Percentiles rank a stretch among this genome's conserved stretches.
These are phyloP conservation scores for Verruconis gallopava DNA, from an alignment of 2,329 filamentous ascomycete genomes.

Conservation along the genomic window DNA sequence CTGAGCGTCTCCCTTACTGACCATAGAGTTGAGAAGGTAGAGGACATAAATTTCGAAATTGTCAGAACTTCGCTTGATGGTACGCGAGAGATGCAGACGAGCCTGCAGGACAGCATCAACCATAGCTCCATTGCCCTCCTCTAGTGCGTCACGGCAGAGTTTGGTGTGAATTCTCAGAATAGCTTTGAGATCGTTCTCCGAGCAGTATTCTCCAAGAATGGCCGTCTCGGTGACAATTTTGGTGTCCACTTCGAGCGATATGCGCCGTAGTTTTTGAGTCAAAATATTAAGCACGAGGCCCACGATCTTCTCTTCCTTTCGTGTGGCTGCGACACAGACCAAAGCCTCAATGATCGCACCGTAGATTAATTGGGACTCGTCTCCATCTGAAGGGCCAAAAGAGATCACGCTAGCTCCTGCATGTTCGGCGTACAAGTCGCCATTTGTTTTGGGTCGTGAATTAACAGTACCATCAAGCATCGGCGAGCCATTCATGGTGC, in stretches of 20 bases:
- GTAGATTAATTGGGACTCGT: conserved; percentile 66
- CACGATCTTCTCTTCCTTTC: conserved; percentile 80
- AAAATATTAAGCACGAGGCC: conserved; percentile 91
- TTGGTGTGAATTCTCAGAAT: conserved; percentile 73
- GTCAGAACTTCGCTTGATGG: conserved; percentile 53
- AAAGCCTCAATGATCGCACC: conserved; percentile 91
- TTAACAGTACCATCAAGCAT: conserved; percentile 37
- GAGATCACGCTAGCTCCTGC: conserved; percentile 61
- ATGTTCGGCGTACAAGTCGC: conserved; percentile 19
- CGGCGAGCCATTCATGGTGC: conserved; percentile 31
- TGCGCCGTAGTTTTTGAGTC: conserved; percentile 83
- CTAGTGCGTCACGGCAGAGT: conserved; percentile 58
- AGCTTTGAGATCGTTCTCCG: conserved; percentile 69
- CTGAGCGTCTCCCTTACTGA: conserved; percentile 79
- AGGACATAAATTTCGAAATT: conserved; percentile 74
- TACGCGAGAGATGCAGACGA: conserved; percentile 62
- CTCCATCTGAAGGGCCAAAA: conserved; percentile 58
- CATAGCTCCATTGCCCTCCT: conserved; percentile 53
- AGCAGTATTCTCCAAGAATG: conserved; percentile 61
- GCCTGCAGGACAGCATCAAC: conserved; percentile 52
- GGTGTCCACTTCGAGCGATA: conserved; percentile 62
- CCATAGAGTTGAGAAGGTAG: conserved; percentile 72
- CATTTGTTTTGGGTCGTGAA: conserved; percentile 26
- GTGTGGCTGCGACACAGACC: conserved; percentile 72
- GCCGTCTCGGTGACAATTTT: conserved; percentile 77